Evolutionary conservation across 805 yeast species (phyloP).

Genomic region (Debaryomyces prosopidis): DNA sequence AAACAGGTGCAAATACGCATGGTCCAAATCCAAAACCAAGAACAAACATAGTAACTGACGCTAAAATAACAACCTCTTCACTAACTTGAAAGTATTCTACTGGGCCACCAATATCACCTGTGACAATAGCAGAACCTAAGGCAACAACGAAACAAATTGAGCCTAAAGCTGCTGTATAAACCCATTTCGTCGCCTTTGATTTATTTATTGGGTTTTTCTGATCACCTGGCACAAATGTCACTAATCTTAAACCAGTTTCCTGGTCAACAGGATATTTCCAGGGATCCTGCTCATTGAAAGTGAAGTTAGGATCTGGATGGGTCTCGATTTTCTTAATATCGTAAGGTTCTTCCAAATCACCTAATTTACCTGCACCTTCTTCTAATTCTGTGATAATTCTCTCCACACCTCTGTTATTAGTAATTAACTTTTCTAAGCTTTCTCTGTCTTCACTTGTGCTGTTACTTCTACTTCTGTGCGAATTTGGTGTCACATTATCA

Average conservation of each 20-base stretch:
- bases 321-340: conserved; percentile 42
- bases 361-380: conserved; percentile 47
- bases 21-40: conserved; percentile 70
- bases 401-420: conserved; percentile 35
- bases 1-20: conserved; percentile 59
- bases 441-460: conserved; percentile 6
- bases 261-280: conserved; percentile 61
- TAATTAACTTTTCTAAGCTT: conserved; percentile 25
- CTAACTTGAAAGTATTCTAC: conserved; percentile 51
- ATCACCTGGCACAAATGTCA: conserved; percentile 52
- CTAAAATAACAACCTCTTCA: conserved; percentile 55
- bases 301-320: conserved; percentile 26
- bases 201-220: conserved; percentile 53
- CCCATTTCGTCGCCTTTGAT: conserved; percentile 46
- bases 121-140: conserved; percentile 60
- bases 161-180: conserved; percentile 50
- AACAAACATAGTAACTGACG: conserved; percentile 57
- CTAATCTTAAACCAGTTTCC: conserved; percentile 56
- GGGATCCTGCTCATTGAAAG: conserved; percentile 42
- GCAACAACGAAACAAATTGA: conserved; percentile 59
- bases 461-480: neutral
- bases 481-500: neutral
- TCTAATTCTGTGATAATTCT: conserved; percentile 37
- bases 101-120: conserved; percentile 61
- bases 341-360: conserved; percentile 56